A percentile compares a stretch with the other conserved stretches of the same genome.
Conservation (phyloP, 2,329 filamentous ascomycete species). For the Aaosphaeria arxii region DNA sequence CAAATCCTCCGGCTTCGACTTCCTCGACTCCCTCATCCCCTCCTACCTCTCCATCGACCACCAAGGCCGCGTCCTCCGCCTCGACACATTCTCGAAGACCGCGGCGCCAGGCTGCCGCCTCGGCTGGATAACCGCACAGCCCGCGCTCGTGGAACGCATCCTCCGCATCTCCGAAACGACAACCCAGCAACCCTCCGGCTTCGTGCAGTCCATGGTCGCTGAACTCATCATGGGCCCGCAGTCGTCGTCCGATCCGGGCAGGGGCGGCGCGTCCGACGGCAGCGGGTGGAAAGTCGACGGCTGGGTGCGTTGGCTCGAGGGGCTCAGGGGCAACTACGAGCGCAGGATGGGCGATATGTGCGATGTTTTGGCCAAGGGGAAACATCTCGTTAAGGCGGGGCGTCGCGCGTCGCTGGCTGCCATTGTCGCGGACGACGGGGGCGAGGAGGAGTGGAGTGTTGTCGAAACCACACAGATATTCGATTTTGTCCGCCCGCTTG, state of each 20-base stretch:
- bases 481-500: slow-evolving; percentile 75
- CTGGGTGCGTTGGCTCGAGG: slow-evolving; percentile 89
- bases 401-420: slow-evolving; percentile 34
- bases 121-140: slow-evolving; percentile 87
- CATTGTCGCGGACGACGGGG: slow-evolving; percentile 41
- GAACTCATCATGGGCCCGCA: slow-evolving; percentile 73
- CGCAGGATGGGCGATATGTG: slow-evolving; percentile 81
- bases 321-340: slow-evolving; percentile 80
- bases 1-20: slow-evolving; percentile 65
- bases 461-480: slow-evolving; percentile 72
- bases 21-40: slow-evolving; percentile 78
- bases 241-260: slow-evolving; percentile 47
- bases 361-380: slow-evolving; percentile 65
- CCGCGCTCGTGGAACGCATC: slow-evolving; percentile 71
- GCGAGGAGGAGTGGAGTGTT: slow-evolving; percentile 67
- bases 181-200: slow-evolving; percentile 84
- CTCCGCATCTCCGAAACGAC: slow-evolving; percentile 70
- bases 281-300: slow-evolving; percentile 78
- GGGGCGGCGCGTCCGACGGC: slow-evolving; percentile 49
- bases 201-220: slow-evolving; percentile 80
- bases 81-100: slow-evolving; percentile 94
- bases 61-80: slow-evolving; percentile 81
- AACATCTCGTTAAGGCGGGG: slow-evolving; percentile 64
- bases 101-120: slow-evolving; percentile 85
- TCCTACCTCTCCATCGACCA: slow-evolving; percentile 79